Evolutionary conservation across 805 yeast genomes (phyloP).

Genomic region (Clavispora phyllophila): DNA sequence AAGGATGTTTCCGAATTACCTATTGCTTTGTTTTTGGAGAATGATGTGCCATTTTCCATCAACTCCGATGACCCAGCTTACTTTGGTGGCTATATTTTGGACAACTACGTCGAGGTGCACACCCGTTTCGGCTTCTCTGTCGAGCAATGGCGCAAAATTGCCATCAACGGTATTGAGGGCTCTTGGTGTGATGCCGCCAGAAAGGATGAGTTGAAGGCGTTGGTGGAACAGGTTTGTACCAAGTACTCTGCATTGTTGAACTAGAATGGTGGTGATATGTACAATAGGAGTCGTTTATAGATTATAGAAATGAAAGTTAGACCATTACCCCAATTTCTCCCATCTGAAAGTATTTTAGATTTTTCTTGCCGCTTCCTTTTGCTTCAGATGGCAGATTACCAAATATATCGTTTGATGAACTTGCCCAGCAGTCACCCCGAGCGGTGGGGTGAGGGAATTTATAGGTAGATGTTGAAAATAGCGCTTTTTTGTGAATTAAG

Average conservation of each 20-base stretch:
- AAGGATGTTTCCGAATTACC: constrained; percentile 65
- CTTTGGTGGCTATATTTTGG: constrained; percentile 79
- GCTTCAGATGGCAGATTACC: too few relatives aligned
- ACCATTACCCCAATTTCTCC: too few relatives aligned
- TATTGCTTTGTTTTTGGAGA: constrained; percentile 52
- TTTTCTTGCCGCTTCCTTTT: too few relatives aligned
- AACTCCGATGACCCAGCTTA: constrained; percentile 59
- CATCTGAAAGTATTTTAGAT: too few relatives aligned
- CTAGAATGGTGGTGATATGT: not conserved
- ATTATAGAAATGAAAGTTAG: not conserved
- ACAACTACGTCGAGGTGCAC: constrained; percentile 66
- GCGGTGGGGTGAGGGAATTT: too few relatives aligned
- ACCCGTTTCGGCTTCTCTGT: constrained; percentile 57
- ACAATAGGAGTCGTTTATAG: not conserved
- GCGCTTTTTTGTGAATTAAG: too few relatives aligned
- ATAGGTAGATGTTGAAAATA: too few relatives aligned
- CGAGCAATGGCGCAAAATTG: constrained; percentile 59
- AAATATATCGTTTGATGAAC: too few relatives aligned
- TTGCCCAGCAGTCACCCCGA: too few relatives aligned
- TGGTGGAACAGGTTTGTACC: constrained; percentile 39
- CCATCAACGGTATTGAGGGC: constrained; percentile 61
- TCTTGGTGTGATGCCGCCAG: constrained; percentile 65
- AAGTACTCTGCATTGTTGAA: constrained; percentile 27
- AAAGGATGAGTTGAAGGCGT: constrained; percentile 43
- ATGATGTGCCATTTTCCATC: constrained; percentile 64